Evolutionary conservation across 1,139 yeast genomes (phyloP), one percentile per base, ranked within the genome.

Genomic region (Suzukiozyma palmioleophila): DNA sequence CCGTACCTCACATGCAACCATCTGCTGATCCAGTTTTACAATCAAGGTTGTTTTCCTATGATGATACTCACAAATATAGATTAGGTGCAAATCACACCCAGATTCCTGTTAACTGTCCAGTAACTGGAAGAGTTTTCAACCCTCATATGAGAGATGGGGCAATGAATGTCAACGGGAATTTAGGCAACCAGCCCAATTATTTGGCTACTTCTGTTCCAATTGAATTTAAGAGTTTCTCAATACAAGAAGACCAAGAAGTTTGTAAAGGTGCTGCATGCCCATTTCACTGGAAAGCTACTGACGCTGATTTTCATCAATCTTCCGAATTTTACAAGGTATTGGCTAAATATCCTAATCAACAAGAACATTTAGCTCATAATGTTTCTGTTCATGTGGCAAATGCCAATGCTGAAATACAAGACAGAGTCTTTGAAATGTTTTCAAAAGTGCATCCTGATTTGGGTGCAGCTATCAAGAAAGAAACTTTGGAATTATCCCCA

Each of bases 21-120:
- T 79, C 86, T 28, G 85, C 84, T 46, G 92, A 83, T 56, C 88
- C 89, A 26, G 90, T 83, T 33, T 67, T 83, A 59, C 90, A 84
- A 64, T 75, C 86, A 11, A 76, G 92, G 60, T 65, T 84, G 50
- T 84, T 82, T 62, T 80, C 90, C 15, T 83, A 83, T 66, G 78
- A 86, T 38, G 92, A 83, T 64, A 82, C 92, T 33, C 89, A 83
- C 59, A 57, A 61, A 51, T 61, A 59, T 57, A 57, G 64, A 55
- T 64, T 80, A 50, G 86, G 86, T 37, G 60, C 73, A 42, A 80
- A 80, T 67, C 80, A 75, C 65, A 68, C 70, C 44, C 82, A 77
- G 57, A 75, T 80, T 48, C 86, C 86, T 33, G 81, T 79, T 48
- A 77, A 77, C 62, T 75, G 81, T 66, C 81, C 73, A 41, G 66